Percentiles rank a stretch among this genome's conserved stretches.
phyloP scores from a whole-genome alignment of 257 asterid genomes.

The Capsicum rhomboideum region DNA sequence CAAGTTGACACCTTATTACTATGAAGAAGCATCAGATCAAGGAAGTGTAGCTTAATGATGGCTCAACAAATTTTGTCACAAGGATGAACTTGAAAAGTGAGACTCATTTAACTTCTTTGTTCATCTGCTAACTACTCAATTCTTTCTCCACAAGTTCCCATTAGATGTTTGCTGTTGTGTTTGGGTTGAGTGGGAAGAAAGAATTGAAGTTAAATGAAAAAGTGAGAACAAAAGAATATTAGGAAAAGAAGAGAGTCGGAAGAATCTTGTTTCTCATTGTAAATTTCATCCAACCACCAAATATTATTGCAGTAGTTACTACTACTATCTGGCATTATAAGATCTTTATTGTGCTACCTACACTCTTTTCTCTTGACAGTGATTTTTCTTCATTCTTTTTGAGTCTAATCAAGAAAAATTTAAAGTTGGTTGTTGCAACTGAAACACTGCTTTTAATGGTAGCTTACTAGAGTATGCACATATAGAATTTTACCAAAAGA shows the following conservation, averaged over 20 bases:
- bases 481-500: neutral
- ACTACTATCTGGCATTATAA: conserved; percentile 2
- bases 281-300: conserved; percentile 30
- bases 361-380: conserved; percentile 14
- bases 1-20: conserved; percentile 75
- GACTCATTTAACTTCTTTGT: neutral
- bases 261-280: conserved; percentile 21
- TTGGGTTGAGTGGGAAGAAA: neutral
- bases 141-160: neutral
- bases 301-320: conserved; percentile 9
- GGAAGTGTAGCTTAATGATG: conserved; percentile 46
- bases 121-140: conserved; percentile 4
- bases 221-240: conserved; percentile 9
- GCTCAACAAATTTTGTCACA: neutral
- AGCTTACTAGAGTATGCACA: conserved; percentile 12
- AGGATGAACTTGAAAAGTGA: neutral
- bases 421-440: conserved; percentile 21
- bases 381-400: neutral
- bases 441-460: conserved; percentile 29
- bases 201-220: neutral
- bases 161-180: neutral
- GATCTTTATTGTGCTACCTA: conserved; percentile 14
- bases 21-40: conserved; percentile 67
- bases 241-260: neutral
- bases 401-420: conserved; percentile 3